Conservation (phyloP, 2,329 filamentous ascomycete species). For the Colletotrichum gloeosporioides region DNA sequence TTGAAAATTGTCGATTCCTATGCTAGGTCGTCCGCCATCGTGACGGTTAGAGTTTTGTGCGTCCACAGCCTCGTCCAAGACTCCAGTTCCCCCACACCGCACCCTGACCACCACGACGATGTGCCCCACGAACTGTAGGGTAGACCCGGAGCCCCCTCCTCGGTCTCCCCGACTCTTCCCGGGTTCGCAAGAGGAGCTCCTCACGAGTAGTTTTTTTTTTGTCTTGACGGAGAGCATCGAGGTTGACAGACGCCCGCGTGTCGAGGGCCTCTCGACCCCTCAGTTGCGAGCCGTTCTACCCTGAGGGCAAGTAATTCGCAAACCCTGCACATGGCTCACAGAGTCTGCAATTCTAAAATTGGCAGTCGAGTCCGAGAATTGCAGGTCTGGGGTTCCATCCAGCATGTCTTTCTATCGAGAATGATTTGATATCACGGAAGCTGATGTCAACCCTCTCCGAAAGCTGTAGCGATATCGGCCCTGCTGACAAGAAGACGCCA, state of each 20-base stretch:
- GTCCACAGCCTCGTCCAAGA: conserved; percentile 7
- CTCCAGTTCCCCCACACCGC: conserved; percentile 5
- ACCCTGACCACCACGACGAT: not conserved
- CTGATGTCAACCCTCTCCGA: not conserved
- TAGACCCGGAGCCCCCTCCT: not conserved
- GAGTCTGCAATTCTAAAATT: not conserved
- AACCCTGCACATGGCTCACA: not conserved
- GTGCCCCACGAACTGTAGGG: not conserved
- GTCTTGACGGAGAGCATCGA: not conserved
- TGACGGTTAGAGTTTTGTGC: conserved; percentile 12
- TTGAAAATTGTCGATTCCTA: not conserved
- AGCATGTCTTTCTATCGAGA: not conserved
- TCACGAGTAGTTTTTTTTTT: not conserved
- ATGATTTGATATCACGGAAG: not conserved
- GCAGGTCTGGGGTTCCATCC: not conserved
- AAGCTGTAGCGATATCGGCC: not conserved
- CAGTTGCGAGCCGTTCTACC: not conserved
- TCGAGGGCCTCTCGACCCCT: not conserved
- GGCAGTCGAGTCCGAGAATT: not conserved
- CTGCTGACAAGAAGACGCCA: not conserved
- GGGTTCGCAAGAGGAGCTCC: not conserved
- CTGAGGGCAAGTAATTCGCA: not conserved
- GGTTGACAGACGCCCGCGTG: not conserved
- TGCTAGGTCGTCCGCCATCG: not conserved
- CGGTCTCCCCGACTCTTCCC: conserved; percentile 11